Conservation (phyloP, 1,284 basidiomycete genomes). For the Apiotrichum montevideense region DNA sequence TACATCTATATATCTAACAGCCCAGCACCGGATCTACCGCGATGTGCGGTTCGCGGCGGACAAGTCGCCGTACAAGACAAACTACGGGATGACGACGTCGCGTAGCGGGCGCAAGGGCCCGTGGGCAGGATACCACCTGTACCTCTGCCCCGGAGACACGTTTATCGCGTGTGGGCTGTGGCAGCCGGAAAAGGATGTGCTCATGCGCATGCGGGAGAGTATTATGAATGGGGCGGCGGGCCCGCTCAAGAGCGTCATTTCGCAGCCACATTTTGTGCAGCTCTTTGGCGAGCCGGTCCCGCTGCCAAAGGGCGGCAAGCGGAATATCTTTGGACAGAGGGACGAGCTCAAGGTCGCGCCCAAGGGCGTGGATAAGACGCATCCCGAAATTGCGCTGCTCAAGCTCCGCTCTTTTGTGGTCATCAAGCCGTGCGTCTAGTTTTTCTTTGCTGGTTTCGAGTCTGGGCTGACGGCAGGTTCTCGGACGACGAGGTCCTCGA, state of each 20-base stretch:
- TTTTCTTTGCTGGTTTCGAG: too few relatives aligned
- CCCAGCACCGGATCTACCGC: conserved; percentile 48
- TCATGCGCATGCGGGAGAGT: conserved; percentile 64
- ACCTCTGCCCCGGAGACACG: conserved; percentile 61
- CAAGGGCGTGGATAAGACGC: conserved; percentile 76
- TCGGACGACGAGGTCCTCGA: conserved; percentile 65
- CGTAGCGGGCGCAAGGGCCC: conserved; percentile 44
- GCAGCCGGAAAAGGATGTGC: conserved; percentile 74
- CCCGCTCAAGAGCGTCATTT: conserved; percentile 63
- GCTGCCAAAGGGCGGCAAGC: conserved; percentile 54
- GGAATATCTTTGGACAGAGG: conserved; percentile 68
- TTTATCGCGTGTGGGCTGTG: conserved; percentile 74
- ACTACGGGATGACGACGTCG: conserved; percentile 50
- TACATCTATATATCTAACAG: background rate
- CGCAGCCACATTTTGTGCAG: conserved; percentile 59
- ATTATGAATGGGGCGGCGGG: conserved; percentile 46
- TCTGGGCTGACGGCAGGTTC: conserved; percentile 53
- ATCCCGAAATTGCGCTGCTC: conserved; percentile 76
- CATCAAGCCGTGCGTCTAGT: conserved; percentile 54
- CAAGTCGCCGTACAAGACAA: conserved; percentile 77
- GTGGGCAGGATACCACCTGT: conserved; percentile 44
- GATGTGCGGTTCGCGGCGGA: conserved; percentile 66
- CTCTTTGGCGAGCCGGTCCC: conserved; percentile 66
- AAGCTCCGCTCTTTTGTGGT: conserved; percentile 76
- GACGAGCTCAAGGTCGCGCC: conserved; percentile 80